A percentile compares a stretch with the other conserved stretches of the same genome.
These are phyloP conservation scores for Serendipita sp. DNA, from an alignment of 1,284 basidiomycete species.

Conservation along the genomic window DNA sequence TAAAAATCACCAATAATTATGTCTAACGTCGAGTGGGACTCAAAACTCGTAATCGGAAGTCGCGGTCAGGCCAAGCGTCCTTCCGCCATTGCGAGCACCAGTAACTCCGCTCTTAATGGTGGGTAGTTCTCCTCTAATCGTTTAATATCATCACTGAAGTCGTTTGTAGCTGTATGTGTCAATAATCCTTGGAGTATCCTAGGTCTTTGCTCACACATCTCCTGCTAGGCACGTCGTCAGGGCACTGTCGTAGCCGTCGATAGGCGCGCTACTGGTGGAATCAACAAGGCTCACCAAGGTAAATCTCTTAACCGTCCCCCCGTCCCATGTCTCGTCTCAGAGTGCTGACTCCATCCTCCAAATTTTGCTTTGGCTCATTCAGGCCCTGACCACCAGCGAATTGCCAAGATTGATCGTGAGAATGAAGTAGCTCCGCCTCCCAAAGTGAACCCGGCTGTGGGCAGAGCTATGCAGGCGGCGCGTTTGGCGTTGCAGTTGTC, in stretches of 20 bases:
- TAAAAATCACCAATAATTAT: not conserved
- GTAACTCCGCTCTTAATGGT: constrained; percentile 60
- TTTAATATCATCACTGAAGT: constrained; percentile 11
- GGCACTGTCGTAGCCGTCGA: constrained; percentile 65
- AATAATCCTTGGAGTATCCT: not conserved
- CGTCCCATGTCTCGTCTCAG: not conserved
- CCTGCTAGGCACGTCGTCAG: constrained; percentile 44
- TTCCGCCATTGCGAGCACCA: constrained; percentile 51
- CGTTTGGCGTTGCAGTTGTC: constrained; percentile 66
- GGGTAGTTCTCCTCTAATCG: constrained; percentile 17
- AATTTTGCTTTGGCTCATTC: not conserved
- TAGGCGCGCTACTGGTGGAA: constrained; percentile 52
- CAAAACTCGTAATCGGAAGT: constrained; percentile 61
- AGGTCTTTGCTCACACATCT: not conserved
- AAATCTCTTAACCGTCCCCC: constrained; percentile 13
- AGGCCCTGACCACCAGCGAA: constrained; percentile 87
- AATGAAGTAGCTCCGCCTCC: constrained; percentile 93
- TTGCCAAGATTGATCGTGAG: constrained; percentile 86
- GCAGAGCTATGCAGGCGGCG: constrained; percentile 75
- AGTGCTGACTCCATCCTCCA: not conserved
- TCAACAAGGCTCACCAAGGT: constrained; percentile 65
- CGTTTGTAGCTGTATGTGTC: constrained; percentile 33
- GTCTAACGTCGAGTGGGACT: constrained; percentile 43
- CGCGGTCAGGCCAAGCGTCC: constrained; percentile 38
- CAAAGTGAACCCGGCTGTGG: constrained; percentile 68